Conservation (phyloP, 192 early-diverging fungal genomes). For the Coemansia sp. region DNA sequence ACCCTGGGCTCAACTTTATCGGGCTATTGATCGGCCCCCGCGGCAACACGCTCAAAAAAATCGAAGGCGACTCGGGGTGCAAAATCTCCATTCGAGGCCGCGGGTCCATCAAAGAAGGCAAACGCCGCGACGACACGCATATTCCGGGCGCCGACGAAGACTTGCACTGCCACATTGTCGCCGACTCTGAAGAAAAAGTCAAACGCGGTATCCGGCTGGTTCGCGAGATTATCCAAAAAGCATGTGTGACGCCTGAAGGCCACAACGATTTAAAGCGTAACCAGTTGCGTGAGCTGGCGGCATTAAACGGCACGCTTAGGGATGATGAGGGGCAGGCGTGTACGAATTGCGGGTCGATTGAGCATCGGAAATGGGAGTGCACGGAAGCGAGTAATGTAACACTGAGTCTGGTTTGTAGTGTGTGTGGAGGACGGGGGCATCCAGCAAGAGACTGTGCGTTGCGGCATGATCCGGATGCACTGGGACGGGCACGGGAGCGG, state of each 20-base stretch:
- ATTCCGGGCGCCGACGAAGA: constrained; percentile 70
- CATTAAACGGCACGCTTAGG: constrained; percentile 92
- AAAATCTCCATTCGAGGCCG: constrained; percentile 96
- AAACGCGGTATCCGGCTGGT: constrained; percentile 81
- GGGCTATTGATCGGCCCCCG: constrained; percentile 95
- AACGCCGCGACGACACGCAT: constrained; percentile 64
- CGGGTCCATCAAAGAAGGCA: constrained; percentile 96
- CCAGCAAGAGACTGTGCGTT: constrained; percentile 89
- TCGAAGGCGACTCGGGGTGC: constrained; percentile 89
- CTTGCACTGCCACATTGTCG: constrained; percentile 88
- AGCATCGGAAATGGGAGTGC: constrained; percentile 91
- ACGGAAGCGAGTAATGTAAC: constrained; percentile 86
- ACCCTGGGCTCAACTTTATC: constrained; percentile 98
- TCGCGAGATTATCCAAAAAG: constrained; percentile 89
- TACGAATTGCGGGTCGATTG: constrained; percentile 86
- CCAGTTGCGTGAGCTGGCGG: constrained; percentile 92
- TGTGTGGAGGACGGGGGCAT: constrained; percentile 89
- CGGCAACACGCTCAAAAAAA: constrained; percentile 94
- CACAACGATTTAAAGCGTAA: constrained; percentile 94
- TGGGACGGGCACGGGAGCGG: constrained; percentile 70
- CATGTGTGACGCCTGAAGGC: constrained; percentile 89
- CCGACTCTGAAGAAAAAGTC: constrained; percentile 87
- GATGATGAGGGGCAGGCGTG: constrained; percentile 96
- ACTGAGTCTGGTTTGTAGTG: constrained; percentile 78
- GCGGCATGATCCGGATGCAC: constrained; percentile 77